Evolutionary conservation across 2,329 filamentous ascomycete genomes (phyloP), one percentile per base, ranked within the genome.

Genomic region (Colletotrichum sp.): DNA sequence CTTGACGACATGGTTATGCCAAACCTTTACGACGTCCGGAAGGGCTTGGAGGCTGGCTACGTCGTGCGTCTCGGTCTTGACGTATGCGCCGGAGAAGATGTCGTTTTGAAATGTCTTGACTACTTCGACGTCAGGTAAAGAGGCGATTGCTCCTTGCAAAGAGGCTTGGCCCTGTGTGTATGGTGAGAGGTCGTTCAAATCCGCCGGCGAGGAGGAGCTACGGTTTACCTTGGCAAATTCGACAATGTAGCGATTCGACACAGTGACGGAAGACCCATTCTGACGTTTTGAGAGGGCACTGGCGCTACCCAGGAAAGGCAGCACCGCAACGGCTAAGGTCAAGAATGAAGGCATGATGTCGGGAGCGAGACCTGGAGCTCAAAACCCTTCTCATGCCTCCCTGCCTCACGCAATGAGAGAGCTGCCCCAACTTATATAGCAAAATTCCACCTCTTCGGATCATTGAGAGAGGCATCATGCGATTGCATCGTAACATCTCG

Each of bases 1-100:
- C 4, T 55, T 63, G n/a, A 75, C 69, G 18, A 70, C 63, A 1
- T 28, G 68, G 16, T 75, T 75, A 1, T 80, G 80, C 84, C 84
- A 86, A 15, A 84, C 84, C 26, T 83, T 84, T 48, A 81, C 70
- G 13, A 86, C 81, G 2, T 84, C 83, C 13, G 81, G 78, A 69
- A 85, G 74, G 16, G 77, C 72, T 16, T 78, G 80, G 4, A 86
- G 75, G 5, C 80, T 82, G 32, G 85, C 84, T 22, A 80, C 73
- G 62, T 84, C 84, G 55, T 85, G 81, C 5, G 76, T 78, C n/a
- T 81, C 80, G 3, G 82, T 82, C 68, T 84, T 80, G 16, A 86
- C 67, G 16, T 80, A 79, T 16, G 84, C 78, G 5, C 84, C 84
- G 9, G 78, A 80, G 64, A 86, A 86, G 44, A 85, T 72, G 70